These are phyloP conservation scores for Lumnitzera racemosa DNA, from an alignment of 345 rosid species.

Conservation along the genomic window DNA sequence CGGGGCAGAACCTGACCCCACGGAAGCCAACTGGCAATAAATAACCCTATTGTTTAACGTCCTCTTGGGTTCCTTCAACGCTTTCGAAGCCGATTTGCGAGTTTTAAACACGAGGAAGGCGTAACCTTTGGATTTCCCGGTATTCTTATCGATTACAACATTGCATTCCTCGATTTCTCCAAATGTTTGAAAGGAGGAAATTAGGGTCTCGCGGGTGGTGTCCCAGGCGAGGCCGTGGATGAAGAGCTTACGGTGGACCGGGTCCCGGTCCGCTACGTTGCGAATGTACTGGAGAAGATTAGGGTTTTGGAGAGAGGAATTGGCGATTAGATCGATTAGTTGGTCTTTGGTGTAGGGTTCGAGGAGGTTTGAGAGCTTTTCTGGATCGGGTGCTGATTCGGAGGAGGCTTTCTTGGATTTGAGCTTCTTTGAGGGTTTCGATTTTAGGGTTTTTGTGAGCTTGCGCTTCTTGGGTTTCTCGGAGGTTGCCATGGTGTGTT, in stretches of 20 bases:
- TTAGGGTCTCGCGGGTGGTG: slow-evolving; percentile 54
- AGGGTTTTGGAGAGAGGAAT: slow-evolving; percentile 33
- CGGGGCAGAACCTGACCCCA: slow-evolving; percentile 20
- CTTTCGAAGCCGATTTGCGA: slow-evolving; percentile 11
- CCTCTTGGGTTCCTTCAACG: slow-evolving; percentile 33
- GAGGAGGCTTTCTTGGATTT: slow-evolving; percentile 14
- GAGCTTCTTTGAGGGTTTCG: slow-evolving; percentile 20
- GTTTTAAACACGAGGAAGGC: slow-evolving; percentile 17
- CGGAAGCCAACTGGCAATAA: slow-evolving; percentile 59
- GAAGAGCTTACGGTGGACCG: slow-evolving; percentile 70
- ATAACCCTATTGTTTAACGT: slow-evolving; percentile 48
- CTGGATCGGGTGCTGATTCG: slow-evolving; percentile 23
- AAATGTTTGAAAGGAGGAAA: slow-evolving; percentile 37
- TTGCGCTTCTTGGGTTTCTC: slow-evolving; percentile 8
- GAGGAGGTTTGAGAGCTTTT: slow-evolving; percentile 39
- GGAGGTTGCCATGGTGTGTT: slow-evolving; percentile 8
- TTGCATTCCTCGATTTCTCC: slow-evolving; percentile 62
- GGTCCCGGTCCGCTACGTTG: slow-evolving; percentile 50
- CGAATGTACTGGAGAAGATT: slow-evolving; percentile 43
- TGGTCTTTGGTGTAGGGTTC: slow-evolving; percentile 57
- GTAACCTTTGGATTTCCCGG: slow-evolving; percentile 22
- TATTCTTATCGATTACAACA: slow-evolving; percentile 12
- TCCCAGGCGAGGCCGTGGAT: slow-evolving; percentile 80
- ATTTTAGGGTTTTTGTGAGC: slow-evolving; percentile 11
- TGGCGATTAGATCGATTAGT: slow-evolving; percentile 53